Evolutionary conservation across 495 filamentous ascomycete species (phyloP).

Genomic region (Tuber indicum): DNA sequence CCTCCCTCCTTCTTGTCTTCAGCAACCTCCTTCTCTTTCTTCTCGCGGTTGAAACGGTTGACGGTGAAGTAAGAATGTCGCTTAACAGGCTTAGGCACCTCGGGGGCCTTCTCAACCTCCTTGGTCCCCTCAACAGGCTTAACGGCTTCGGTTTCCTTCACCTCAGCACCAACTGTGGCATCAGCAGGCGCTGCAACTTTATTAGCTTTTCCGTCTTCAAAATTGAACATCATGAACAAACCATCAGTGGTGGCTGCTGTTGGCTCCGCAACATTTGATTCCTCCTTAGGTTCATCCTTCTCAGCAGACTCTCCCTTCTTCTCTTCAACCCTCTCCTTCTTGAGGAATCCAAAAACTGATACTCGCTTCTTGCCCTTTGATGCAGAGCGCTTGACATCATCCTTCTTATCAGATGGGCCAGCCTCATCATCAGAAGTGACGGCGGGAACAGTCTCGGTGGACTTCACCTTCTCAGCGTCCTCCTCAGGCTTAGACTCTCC

Average conservation of each 20-base stretch:
- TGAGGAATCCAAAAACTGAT: conserved; percentile 59
- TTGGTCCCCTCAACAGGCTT: conserved; percentile 36
- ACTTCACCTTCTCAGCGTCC: conserved; percentile 48
- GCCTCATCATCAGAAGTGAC: conserved; percentile 38
- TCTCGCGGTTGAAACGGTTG: conserved; percentile 49
- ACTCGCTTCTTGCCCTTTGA: conserved; percentile 81
- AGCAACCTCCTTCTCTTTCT: conserved; percentile 47
- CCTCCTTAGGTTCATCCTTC: conserved; percentile 41
- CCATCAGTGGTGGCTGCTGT: conserved; percentile 22
- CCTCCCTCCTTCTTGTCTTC: conserved; percentile 31
- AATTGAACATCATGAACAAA: conserved; percentile 7
- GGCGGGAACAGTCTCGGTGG: conserved; percentile 41
- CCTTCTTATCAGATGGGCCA: conserved; percentile 46
- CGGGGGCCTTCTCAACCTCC: conserved; percentile 44
- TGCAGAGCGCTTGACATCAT: conserved; percentile 53
- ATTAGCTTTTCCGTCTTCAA: conserved; percentile 4
- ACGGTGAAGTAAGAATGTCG: conserved; percentile 48
- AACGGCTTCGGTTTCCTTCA: conserved; percentile 10
- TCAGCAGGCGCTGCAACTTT: conserved; percentile 14
- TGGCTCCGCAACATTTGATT: conserved; percentile 27
- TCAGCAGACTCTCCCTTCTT: conserved; percentile 37
- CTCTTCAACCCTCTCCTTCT: conserved; percentile 40
- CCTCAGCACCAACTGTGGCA: conserved; percentile 6
- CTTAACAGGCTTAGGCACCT: conserved; percentile 43
- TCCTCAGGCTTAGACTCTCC: conserved; percentile 45